phyloP scores from a whole-genome alignment of 2,329 filamentous ascomycete genomes.

The Lasiodiplodia sp. region DNA sequence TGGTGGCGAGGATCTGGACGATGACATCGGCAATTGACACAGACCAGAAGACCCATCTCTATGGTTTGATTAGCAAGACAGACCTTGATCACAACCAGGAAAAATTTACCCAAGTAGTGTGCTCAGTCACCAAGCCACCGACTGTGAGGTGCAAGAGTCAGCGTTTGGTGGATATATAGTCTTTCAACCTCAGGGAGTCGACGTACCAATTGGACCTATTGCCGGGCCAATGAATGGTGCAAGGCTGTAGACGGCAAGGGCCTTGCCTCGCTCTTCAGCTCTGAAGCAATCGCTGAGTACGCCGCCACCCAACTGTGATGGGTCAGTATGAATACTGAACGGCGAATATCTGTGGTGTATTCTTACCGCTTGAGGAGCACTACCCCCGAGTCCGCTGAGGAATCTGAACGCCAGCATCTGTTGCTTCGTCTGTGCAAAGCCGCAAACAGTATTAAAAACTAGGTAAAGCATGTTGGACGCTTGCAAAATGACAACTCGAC shows the following conservation, averaged over 20 bases:
- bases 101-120: constrained; percentile 59
- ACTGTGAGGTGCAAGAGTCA: constrained; percentile 54
- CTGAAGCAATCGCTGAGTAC: constrained; percentile 62
- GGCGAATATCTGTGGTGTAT: neutral
- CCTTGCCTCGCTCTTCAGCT: constrained; percentile 68
- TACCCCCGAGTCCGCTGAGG: constrained; percentile 65
- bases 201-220: constrained; percentile 63
- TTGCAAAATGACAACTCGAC: constrained; percentile 61
- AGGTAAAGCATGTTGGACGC: constrained; percentile 63
- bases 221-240: constrained; percentile 69
- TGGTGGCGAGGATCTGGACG: constrained; percentile 67
- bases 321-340: constrained; percentile 15
- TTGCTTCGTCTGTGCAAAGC: constrained; percentile 59
- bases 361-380: constrained; percentile 59
- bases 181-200: constrained; percentile 71
- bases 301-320: constrained; percentile 47
- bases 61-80: constrained; percentile 70
- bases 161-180: constrained; percentile 50
- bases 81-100: constrained; percentile 45
- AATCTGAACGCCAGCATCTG: constrained; percentile 67
- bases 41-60: constrained; percentile 77
- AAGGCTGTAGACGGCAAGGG: constrained; percentile 68
- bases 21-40: constrained; percentile 67
- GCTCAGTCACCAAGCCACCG: constrained; percentile 72
- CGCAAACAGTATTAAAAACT: constrained; percentile 67